Percentiles rank a stretch among this genome's conserved stretches.
phyloP scores from a whole-genome alignment of 768 basidiomycete genomes.

The Goffeauzyma gilvescens region DNA sequence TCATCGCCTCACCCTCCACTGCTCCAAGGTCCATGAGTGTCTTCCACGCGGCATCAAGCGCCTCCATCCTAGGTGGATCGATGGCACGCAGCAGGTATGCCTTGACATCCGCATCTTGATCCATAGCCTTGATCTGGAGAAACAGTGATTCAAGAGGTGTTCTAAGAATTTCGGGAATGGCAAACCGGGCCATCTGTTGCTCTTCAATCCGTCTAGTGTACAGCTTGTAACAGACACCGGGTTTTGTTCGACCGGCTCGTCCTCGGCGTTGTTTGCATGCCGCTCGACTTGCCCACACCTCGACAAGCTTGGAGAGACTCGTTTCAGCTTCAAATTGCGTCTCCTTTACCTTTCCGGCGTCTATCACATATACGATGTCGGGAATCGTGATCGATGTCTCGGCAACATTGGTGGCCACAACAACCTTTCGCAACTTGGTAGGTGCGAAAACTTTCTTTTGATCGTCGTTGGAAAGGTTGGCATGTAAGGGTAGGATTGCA shows the following conservation, averaged over 20 bases:
- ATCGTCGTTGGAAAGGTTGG: constrained; percentile 67
- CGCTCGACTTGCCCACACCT: constrained; percentile 48
- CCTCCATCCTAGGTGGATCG: constrained; percentile 55
- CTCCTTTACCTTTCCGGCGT: constrained; percentile 71
- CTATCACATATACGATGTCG: constrained; percentile 68
- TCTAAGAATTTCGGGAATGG: constrained; percentile 70
- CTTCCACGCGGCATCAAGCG: constrained; percentile 58
- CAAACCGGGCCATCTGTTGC: constrained; percentile 46
- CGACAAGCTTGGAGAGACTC: constrained; percentile 55
- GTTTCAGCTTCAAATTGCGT: constrained; percentile 50
- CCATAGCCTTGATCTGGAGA: constrained; percentile 60
- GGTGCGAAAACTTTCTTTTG: constrained; percentile 60
- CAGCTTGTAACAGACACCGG: constrained; percentile 56
- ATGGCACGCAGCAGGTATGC: constrained; percentile 43
- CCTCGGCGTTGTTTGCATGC: constrained; percentile 69
- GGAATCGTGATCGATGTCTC: constrained; percentile 82
- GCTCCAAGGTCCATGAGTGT: constrained; percentile 62
- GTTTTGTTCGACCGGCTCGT: constrained; percentile 65
- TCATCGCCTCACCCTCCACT: constrained; percentile 39
- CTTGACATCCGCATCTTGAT: constrained; percentile 59
- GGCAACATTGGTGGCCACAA: constrained; percentile 67
- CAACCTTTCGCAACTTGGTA: constrained; percentile 51
- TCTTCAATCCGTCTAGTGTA: constrained; percentile 57
- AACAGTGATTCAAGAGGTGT: constrained; percentile 68
- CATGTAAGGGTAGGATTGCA: constrained; percentile 55